These are phyloP conservation scores for Carex littledalei DNA, from an alignment of 176 grass and related monocot genomes.

Conservation along the genomic window DNA sequence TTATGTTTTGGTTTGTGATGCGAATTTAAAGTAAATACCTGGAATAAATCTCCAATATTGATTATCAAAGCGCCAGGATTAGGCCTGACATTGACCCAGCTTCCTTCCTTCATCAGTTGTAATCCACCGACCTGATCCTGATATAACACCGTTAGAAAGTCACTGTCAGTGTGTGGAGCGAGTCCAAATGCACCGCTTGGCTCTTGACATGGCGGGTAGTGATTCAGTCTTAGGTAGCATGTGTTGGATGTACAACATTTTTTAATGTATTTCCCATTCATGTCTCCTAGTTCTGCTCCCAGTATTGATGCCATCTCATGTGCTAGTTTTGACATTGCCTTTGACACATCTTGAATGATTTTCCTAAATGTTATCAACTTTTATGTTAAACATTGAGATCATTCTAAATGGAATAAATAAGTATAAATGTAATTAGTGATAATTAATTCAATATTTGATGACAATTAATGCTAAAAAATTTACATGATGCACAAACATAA, in stretches of 20 bases:
- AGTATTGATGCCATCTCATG: constrained; percentile 42
- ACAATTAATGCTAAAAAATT: too few relatives aligned
- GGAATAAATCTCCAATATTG: constrained; percentile 82
- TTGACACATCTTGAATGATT: constrained; percentile 43
- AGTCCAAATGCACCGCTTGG: constrained; percentile 39
- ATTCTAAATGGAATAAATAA: too few relatives aligned
- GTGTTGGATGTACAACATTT: constrained; percentile 30
- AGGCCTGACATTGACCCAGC: constrained; percentile 54
- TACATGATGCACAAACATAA: too few relatives aligned
- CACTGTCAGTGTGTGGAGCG: constrained; percentile 78
- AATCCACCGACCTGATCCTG: constrained; percentile 58
- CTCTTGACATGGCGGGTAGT: constrained; percentile 56
- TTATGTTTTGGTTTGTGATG: too few relatives aligned
- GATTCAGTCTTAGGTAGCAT: constrained; percentile 72
- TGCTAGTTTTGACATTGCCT: constrained; percentile 48
- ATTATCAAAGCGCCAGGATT: constrained; percentile 46
- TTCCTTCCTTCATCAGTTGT: constrained; percentile 38
- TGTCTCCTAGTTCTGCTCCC: not conserved
- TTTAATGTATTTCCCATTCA: not conserved
- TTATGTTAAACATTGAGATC: too few relatives aligned
- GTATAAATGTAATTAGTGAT: too few relatives aligned
- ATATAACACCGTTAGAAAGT: constrained; percentile 57
- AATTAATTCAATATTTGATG: too few relatives aligned
- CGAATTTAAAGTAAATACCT: constrained; percentile 18
- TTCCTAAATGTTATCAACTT: not conserved